Evolutionary conservation across 139 green algal genomes (phyloP).

Genomic region (Volvox reticuliferus): DNA sequence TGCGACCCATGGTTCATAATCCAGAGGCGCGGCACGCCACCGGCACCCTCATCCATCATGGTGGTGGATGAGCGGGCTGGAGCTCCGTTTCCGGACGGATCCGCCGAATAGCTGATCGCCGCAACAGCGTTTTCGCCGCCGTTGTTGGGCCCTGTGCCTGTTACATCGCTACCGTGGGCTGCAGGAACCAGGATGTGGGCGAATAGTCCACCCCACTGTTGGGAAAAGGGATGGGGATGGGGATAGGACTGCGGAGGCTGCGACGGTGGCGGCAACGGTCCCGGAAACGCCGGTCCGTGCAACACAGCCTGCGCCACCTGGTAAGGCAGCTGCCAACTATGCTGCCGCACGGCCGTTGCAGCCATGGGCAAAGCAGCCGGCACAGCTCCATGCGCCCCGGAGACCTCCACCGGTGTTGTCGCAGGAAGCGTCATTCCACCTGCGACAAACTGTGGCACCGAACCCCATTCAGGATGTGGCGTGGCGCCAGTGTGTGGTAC

Average conservation of each 20-base stretch:
- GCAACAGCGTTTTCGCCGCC: background rate
- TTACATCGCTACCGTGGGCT: background rate
- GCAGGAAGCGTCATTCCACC: too few relatives aligned
- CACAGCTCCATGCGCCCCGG: background rate
- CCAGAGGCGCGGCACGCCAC: background rate
- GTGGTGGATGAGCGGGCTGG: too few relatives aligned
- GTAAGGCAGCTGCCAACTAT: conserved; percentile 39
- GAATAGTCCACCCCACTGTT: background rate
- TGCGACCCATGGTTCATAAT: background rate
- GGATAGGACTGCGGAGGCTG: background rate
- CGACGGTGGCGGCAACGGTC: background rate
- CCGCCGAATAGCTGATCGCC: background rate
- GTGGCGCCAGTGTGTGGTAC: too few relatives aligned
- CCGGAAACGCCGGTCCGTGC: conserved; percentile 10
- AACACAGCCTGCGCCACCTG: conserved; percentile 12
- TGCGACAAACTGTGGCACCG: too few relatives aligned
- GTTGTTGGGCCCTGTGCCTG: background rate
- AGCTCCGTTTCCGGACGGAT: background rate
- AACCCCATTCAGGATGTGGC: too few relatives aligned
- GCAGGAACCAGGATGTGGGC: background rate
- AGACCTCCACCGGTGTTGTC: too few relatives aligned
- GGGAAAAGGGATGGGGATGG: background rate
- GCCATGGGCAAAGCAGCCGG: background rate
- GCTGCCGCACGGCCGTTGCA: background rate
- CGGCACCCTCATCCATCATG: too few relatives aligned